These are phyloP conservation scores for Cryptococcus wingfieldii DNA, from an alignment of 1,284 basidiomycete genomes.

Conservation along the genomic window DNA sequence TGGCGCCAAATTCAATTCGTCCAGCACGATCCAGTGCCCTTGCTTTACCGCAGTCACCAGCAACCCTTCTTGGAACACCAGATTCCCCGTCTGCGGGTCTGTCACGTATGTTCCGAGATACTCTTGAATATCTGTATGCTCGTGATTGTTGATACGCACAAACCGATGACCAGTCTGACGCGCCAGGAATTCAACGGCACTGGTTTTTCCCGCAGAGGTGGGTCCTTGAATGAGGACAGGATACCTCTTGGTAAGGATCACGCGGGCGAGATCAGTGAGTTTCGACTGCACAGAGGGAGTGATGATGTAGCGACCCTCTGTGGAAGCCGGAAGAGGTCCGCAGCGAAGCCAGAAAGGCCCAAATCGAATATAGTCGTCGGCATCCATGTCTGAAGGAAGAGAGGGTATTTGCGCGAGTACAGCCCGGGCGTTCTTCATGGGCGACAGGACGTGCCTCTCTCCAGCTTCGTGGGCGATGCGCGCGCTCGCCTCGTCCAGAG, in stretches of 20 bases:
- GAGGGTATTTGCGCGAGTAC: constrained; percentile 66
- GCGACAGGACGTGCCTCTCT: constrained; percentile 73
- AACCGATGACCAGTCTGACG: constrained; percentile 90
- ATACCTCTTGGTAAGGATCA: constrained; percentile 81
- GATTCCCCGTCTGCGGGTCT: constrained; percentile 83
- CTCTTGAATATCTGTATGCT: constrained; percentile 98
- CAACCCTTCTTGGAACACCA: constrained; percentile 90
- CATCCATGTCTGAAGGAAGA: constrained; percentile 54
- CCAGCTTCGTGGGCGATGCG: constrained; percentile 65
- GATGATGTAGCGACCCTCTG: constrained; percentile 78
- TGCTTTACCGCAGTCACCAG: constrained; percentile 86
- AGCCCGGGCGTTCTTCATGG: constrained; percentile 75
- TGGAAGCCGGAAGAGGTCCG: constrained; percentile 59
- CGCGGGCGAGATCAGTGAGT: constrained; percentile 84
- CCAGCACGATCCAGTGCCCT: constrained; percentile 97
- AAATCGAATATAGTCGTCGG: constrained; percentile 71
- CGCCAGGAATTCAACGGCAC: constrained; percentile 93
- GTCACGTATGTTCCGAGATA: constrained; percentile 97
- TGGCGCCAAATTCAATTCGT: constrained; percentile 95
- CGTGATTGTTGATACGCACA: constrained; percentile 98
- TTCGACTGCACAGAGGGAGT: constrained; percentile 97
- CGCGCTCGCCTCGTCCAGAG: constrained; percentile 72
- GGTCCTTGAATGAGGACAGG: constrained; percentile 98
- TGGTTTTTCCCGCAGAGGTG: constrained; percentile 96
- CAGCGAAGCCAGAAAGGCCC: constrained; percentile 87